Evolutionary conservation across 2,329 filamentous ascomycete genomes (phyloP), one percentile per base, ranked within the genome.

Genomic region (Sporothrix humicola): DNA sequence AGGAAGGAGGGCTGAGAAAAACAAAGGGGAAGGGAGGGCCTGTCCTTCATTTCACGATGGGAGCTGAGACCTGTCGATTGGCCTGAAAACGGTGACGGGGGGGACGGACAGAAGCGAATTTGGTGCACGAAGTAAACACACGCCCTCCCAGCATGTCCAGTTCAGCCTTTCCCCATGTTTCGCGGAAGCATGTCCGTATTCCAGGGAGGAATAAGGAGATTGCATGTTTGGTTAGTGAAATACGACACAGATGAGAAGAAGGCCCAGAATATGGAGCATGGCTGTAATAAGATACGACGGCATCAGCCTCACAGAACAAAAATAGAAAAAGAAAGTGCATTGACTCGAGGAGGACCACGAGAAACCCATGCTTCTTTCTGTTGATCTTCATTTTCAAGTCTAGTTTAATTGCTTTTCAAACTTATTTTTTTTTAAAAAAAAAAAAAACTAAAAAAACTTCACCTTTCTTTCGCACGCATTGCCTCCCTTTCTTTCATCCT

Each of bases 151-250:
- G 23, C 23, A 26, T 26, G 23, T 26, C 23, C 23, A 26, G 23
- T 26, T 26, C 23, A 26, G 23, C 23, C 23, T 26, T n/a, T 31
- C 58, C 58, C 31, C 58, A 61, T 17, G 17, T 15, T 61, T 26
- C 58, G 13, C 58, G 20, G 54, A 58, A 26, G 58, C 58, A 48
- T 46, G n/a, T 48, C 61, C 61, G n/a, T 50, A 20, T 31, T 44
- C 42, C 61, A 66, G 61, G 44, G 63, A 66, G 63, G 61, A 9
- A 66, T 17, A n/a, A n/a, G 23, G 63, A 66, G 63, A 66, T 50
- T 66, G 42, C 42, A 37, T 26, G n/a, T 66, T 66, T 15, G 20
- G 63, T 31, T 31, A 5, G 46, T 31, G 20, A 66, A 66, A 17
- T 26, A 48, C 31, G 20, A 42, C 10, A 13, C 15, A 42, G 23